A percentile compares a stretch with the other conserved stretches of the same genome.
Conservation (phyloP, 2,329 filamentous ascomycete species). For the Tolypocladium cylindrosporum region DNA sequence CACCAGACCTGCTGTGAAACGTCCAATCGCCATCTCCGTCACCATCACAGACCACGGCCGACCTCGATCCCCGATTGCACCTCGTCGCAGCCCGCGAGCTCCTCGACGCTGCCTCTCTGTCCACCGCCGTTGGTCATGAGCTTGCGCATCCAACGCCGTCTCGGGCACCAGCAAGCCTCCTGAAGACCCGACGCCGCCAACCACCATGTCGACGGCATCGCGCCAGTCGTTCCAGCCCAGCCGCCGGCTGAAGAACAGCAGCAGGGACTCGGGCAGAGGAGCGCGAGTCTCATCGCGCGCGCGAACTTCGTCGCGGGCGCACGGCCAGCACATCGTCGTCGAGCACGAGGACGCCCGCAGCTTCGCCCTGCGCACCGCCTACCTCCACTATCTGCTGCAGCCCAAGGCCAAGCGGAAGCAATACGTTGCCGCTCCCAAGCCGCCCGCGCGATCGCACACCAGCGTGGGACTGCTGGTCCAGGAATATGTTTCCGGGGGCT, state of each 20-base stretch:
- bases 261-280: conserved; percentile 28
- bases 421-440: conserved; percentile 61
- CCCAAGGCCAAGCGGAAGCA: conserved; percentile 84
- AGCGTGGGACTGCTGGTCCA: conserved; percentile 80
- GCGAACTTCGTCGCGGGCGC: conserved; percentile 28
- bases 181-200: conserved; percentile 9
- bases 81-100: not conserved
- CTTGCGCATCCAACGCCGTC: conserved; percentile 13
- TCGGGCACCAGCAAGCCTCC: conserved; percentile 20
- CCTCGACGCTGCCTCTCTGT: not conserved
- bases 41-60: not conserved
- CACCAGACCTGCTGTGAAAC: not conserved
- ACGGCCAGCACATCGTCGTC: conserved; percentile 36
- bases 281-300: conserved; percentile 30
- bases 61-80: not conserved
- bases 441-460: conserved; percentile 52
- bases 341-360: conserved; percentile 77
- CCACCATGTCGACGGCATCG: conserved; percentile 41
- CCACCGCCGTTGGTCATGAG: conserved; percentile 15
- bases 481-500: conserved; percentile 57
- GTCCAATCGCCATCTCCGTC: not conserved
- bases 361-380: conserved; percentile 83
- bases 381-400: conserved; percentile 85
- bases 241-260: conserved; percentile 34
- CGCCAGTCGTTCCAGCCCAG: conserved; percentile 34